Conservation (phyloP, 495 filamentous ascomycete genomes). For the Hypoxylon trugodes region DNA sequence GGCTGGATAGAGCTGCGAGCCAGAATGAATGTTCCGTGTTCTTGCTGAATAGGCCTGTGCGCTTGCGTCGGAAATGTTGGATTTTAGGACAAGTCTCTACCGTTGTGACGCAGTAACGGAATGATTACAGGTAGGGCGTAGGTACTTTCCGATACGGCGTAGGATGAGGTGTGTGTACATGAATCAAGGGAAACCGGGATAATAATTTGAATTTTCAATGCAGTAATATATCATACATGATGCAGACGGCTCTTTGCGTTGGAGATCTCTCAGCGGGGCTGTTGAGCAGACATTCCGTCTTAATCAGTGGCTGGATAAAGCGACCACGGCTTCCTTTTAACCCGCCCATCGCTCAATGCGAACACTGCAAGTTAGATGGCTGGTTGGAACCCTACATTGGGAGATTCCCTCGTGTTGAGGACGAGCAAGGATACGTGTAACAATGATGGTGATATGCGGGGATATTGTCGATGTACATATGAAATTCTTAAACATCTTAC, state of each 20-base stretch:
- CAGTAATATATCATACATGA: no score
- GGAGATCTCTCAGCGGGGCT: not conserved
- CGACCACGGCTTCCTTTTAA: constrained; percentile 10
- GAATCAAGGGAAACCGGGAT: no score
- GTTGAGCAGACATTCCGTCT: not conserved
- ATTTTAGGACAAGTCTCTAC: not conserved
- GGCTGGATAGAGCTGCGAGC: constrained; percentile 37
- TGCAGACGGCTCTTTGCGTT: constrained; percentile 8
- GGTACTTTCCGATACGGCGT: no score
- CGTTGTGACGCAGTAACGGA: not conserved
- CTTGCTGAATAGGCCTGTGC: constrained; percentile 39
- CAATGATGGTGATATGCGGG: not conserved
- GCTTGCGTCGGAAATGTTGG: constrained; percentile 19
- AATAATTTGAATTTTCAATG: not conserved
- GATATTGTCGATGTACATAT: no score
- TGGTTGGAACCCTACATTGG: not conserved
- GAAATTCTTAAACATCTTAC: not conserved
- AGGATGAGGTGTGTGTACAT: no score
- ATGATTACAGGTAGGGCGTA: no score
- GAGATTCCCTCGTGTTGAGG: not conserved
- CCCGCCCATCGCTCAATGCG: constrained; percentile 10
- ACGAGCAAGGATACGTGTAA: not conserved
- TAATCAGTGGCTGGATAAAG: not conserved
- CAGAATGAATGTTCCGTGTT: constrained; percentile 28
- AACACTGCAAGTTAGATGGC: not conserved